These are phyloP conservation scores for Cryptococcus amylolentus DNA, from an alignment of 1,284 basidiomycete species.

Conservation along the genomic window DNA sequence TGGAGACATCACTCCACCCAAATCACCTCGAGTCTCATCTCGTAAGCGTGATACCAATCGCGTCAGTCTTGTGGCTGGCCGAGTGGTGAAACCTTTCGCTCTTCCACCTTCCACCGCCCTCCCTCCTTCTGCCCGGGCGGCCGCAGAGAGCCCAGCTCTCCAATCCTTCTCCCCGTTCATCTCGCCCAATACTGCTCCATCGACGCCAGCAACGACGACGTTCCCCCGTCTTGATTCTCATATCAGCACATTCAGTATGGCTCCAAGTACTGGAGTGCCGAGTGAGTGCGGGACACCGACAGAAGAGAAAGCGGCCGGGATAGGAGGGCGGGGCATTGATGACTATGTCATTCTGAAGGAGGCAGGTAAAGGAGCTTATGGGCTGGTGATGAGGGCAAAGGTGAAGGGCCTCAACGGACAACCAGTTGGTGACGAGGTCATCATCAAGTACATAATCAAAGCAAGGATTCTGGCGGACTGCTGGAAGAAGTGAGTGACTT, in stretches of 20 bases:
- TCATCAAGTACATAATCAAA: constrained; percentile 99
- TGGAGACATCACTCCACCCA: constrained; percentile 19
- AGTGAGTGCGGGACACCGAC: constrained; percentile 42
- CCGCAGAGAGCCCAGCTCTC: constrained; percentile 21
- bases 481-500: constrained; percentile 70
- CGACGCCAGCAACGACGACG: neutral
- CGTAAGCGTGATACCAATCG: constrained; percentile 40
- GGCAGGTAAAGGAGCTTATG: constrained; percentile 94
- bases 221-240: constrained; percentile 31
- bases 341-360: constrained; percentile 70
- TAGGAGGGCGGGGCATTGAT: constrained; percentile 47
- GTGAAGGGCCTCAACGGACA: constrained; percentile 69
- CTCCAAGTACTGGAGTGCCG: constrained; percentile 42
- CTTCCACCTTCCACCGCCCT: constrained; percentile 36
- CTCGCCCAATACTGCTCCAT: constrained; percentile 21
- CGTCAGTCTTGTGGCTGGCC: constrained; percentile 47
- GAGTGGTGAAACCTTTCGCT: constrained; percentile 44
- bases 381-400: constrained; percentile 84
- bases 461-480: constrained; percentile 97
- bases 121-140: constrained; percentile 20
- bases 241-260: constrained; percentile 29
- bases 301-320: constrained; percentile 41
- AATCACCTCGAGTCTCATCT: constrained; percentile 38
- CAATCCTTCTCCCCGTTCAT: constrained; percentile 33
- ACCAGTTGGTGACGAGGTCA: constrained; percentile 56